Percentiles rank a stretch among this genome's conserved stretches.
Evolutionary conservation across 192 early-diverging fungal species (phyloP).

Genomic region (Backusella psychrophila): DNA sequence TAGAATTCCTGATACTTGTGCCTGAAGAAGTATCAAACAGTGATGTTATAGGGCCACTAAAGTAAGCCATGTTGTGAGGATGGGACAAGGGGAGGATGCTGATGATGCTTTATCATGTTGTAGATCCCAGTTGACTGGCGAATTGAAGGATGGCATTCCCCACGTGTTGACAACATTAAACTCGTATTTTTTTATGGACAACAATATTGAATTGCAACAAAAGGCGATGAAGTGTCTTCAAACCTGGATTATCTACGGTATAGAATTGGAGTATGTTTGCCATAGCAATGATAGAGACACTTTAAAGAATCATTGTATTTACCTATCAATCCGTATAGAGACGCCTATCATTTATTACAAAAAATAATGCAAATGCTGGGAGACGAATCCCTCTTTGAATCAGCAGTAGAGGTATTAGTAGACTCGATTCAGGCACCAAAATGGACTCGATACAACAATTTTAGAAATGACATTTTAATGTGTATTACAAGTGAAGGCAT

Average conservation of each 20-base stretch:
- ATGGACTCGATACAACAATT: constrained; percentile 34
- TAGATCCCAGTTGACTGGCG: constrained; percentile 32
- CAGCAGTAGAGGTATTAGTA: constrained; percentile 50
- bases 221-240: constrained; percentile 49
- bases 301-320: background rate
- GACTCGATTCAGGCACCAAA: constrained; percentile 47
- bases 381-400: constrained; percentile 44
- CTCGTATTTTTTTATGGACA: constrained; percentile 14
- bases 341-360: constrained; percentile 40
- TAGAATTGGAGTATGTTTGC: constrained; percentile 47
- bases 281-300: no score
- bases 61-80: constrained; percentile 28
- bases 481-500: constrained; percentile 52
- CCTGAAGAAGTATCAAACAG: constrained; percentile 53
- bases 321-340: constrained; percentile 26
- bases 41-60: constrained; percentile 42
- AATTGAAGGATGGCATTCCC: constrained; percentile 25
- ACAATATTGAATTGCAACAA: constrained; percentile 34
- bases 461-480: constrained; percentile 43
- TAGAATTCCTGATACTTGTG: constrained; percentile 54
- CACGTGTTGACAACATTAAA: constrained; percentile 24
- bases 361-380: constrained; percentile 39
- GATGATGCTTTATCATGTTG: background rate
- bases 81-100: background rate
- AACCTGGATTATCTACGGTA: constrained; percentile 56